Evolutionary conservation across 306 rosid species (phyloP).

Genomic region (Hylodesmum podocarpum): DNA sequence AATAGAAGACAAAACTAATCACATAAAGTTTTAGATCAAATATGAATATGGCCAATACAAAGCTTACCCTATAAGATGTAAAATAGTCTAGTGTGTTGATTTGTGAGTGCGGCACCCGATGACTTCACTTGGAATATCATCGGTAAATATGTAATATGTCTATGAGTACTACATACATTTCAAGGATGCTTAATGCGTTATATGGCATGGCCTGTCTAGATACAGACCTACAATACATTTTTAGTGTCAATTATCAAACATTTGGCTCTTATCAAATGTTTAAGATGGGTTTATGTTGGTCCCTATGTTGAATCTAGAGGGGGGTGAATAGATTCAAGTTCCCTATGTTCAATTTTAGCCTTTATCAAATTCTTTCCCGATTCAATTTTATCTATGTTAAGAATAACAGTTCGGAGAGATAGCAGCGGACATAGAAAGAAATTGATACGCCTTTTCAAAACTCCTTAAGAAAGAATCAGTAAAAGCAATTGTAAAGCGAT

Average conservation of each 20-base stretch:
- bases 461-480: too few species aligned
- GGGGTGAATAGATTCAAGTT: too few species aligned
- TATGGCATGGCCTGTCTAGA: background rate
- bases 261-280: background rate
- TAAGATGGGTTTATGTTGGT: too few species aligned
- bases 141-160: background rate
- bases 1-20: conserved; percentile 23
- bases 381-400: too few species aligned
- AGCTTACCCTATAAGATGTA: background rate
- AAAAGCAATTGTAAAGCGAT: too few species aligned
- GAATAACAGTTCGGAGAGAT: too few species aligned
- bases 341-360: too few species aligned
- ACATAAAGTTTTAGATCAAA: background rate
- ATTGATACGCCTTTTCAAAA: too few species aligned
- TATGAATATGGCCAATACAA: background rate
- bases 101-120: background rate
- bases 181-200: background rate
- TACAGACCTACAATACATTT: background rate
- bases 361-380: too few species aligned
- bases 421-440: too few species aligned
- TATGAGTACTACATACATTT: background rate
- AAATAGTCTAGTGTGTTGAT: background rate
- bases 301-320: too few species aligned
- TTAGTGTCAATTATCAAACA: background rate
- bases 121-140: background rate